phyloP scores from a whole-genome alignment of 169 alveolate genomes.

The Toxoplasma gondii region DNA sequence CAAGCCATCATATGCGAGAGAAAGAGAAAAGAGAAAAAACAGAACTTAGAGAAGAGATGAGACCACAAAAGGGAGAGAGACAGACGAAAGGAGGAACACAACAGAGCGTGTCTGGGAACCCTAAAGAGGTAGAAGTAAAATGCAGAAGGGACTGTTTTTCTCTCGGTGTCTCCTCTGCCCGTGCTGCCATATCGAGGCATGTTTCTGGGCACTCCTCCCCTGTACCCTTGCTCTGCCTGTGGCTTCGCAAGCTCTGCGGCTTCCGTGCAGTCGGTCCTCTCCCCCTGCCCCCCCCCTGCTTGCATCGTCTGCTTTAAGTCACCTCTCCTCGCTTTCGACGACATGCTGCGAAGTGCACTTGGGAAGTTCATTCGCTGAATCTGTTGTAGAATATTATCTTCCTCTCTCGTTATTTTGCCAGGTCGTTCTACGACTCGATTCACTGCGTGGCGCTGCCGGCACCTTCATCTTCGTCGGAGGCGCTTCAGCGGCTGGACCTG shows the following conservation, averaged over 20 bases:
- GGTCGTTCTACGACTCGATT: slow-evolving; percentile 45
- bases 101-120: neutral
- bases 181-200: too few relatives aligned
- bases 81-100: neutral
- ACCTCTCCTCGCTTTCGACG: too few relatives aligned
- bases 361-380: too few relatives aligned
- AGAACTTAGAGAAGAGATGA: neutral
- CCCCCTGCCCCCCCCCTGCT: too few relatives aligned
- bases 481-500: slow-evolving; percentile 65
- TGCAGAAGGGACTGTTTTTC: neutral
- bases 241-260: too few relatives aligned
- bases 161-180: neutral
- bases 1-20: neutral
- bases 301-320: too few relatives aligned
- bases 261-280: too few relatives aligned
- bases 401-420: too few relatives aligned
- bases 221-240: too few relatives aligned
- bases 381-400: too few relatives aligned
- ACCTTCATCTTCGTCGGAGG: slow-evolving; percentile 43
- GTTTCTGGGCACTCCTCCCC: neutral
- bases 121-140: neutral
- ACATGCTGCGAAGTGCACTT: too few relatives aligned
- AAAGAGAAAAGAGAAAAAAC: neutral
- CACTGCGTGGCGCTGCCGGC: slow-evolving; percentile 61
- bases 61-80: too few relatives aligned